Evolutionary conservation across 345 rosid genomes (phyloP), one percentile per base, ranked within the genome.

Genomic region (Fremontodendron californicum): DNA sequence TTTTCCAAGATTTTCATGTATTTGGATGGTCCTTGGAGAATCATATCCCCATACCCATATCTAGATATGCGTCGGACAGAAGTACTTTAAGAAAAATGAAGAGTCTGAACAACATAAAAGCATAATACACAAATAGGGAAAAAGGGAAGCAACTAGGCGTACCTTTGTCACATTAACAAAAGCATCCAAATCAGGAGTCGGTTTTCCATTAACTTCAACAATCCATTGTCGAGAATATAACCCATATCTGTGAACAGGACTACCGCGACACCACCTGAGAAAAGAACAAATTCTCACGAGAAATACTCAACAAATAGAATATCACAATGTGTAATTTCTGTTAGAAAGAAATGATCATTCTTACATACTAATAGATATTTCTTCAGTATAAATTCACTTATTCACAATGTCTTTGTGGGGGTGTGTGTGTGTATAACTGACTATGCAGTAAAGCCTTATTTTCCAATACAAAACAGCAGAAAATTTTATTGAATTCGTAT

Each of bases 201-300:
- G 87, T 84, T 90, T 92, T 75, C 99, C 99, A 54, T 92, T 96
- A 40, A 96, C 85, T 86, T 93, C 97, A 73, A 96, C 94, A 37
- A 96, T 96, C 99, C 99, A 96, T 60, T 91, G 96, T 74, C 89
- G 91, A 77, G 98, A 91, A 75, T 86, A 91, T 31, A 96, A 85
- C 57, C 97, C 98, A 80, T 96, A 93, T 75, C 96, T 87, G 49
- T 91, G 89, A 46, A 82, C 97, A 1, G 99, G 99, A 87, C 99
- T 96, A 55, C 98, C 99, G n/a, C 87, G 91, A 78, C 89, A 89
- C 90, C 92, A 92, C 93, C 97, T 96, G 85, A 75, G 35, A 73
- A 52, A 52, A 40, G 66, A 37, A 27, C 49, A 74, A 25, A 15
- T 15, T 55, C 43, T 31, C 74, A 71, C 16, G 0, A 8, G 21